phyloP scores from a whole-genome alignment of 2,329 filamentous ascomycete genomes.

The Bipolaris cookei region DNA sequence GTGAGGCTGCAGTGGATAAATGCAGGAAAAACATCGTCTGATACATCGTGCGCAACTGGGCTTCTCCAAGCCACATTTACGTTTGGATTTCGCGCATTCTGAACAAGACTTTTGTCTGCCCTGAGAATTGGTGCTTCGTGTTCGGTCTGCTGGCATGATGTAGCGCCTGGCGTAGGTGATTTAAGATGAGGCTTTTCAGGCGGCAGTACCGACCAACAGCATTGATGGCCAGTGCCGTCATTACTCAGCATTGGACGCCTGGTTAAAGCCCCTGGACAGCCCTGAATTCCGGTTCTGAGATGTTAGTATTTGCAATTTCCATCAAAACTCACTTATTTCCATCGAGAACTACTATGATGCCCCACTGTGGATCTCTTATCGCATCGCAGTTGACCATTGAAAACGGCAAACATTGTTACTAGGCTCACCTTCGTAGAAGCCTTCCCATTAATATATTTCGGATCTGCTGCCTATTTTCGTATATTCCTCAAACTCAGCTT shows the following conservation, averaged over 20 bases:
- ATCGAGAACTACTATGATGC: neutral
- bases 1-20: slow-evolving; percentile 47
- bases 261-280: neutral
- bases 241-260: slow-evolving; percentile 13
- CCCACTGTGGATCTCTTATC: neutral
- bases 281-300: neutral
- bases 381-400: neutral
- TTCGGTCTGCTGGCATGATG: slow-evolving; percentile 51
- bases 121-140: slow-evolving; percentile 28
- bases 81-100: slow-evolving; percentile 63
- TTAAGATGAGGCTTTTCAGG: slow-evolving; percentile 3
- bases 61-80: slow-evolving; percentile 61
- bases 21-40: slow-evolving; percentile 57
- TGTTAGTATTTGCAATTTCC: neutral
- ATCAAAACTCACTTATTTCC: neutral
- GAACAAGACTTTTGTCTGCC: slow-evolving; percentile 61
- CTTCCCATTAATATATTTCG: neutral
- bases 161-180: neutral
- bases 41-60: slow-evolving; percentile 62
- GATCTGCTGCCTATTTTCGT: too few species aligned
- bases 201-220: neutral
- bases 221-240: neutral
- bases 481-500: too few species aligned
- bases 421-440: neutral
- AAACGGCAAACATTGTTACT: neutral